These are phyloP conservation scores for Ceratocystis papillata DNA, from an alignment of 2,329 filamentous ascomycete genomes.

Conservation along the genomic window DNA sequence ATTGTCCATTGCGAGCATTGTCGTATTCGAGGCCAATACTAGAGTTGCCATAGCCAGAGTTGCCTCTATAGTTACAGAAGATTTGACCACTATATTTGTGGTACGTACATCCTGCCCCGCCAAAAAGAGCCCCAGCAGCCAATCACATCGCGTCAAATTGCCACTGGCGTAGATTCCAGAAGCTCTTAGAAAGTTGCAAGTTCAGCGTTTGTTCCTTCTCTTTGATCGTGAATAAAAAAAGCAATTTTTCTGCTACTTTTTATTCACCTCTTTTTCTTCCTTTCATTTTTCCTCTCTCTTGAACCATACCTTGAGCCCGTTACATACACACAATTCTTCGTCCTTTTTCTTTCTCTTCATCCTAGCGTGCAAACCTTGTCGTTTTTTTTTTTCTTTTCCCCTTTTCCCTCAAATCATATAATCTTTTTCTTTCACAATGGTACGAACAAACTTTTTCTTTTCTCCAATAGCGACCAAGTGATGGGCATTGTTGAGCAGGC, in stretches of 20 bases:
- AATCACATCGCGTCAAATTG: neutral
- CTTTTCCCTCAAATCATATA: neutral
- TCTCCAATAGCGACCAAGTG: too few species aligned
- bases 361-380: constrained; percentile 7
- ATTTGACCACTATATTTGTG: too few species aligned
- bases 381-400: neutral
- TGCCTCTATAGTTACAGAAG: too few species aligned
- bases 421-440: constrained; percentile 20
- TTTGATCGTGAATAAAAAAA: constrained; percentile 4
- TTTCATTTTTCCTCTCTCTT: constrained; percentile 12
- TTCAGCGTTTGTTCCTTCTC: constrained; percentile 1
- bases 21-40: too few species aligned
- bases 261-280: neutral
- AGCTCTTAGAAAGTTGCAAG: constrained; percentile 26
- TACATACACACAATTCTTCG: neutral
- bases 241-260: constrained; percentile 14
- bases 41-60: too few species aligned
- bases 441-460: constrained; percentile 9
- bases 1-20: too few species aligned
- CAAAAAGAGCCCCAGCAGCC: too few species aligned
- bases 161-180: constrained; percentile 27
- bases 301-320: too few species aligned
- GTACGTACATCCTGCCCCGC: too few species aligned
- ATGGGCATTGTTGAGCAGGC: too few species aligned
- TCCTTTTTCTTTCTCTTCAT: constrained; percentile 20